Base-by-base conservation (phyloP, 73 alveolate species). In the Blepharisma japonicum region DNA sequence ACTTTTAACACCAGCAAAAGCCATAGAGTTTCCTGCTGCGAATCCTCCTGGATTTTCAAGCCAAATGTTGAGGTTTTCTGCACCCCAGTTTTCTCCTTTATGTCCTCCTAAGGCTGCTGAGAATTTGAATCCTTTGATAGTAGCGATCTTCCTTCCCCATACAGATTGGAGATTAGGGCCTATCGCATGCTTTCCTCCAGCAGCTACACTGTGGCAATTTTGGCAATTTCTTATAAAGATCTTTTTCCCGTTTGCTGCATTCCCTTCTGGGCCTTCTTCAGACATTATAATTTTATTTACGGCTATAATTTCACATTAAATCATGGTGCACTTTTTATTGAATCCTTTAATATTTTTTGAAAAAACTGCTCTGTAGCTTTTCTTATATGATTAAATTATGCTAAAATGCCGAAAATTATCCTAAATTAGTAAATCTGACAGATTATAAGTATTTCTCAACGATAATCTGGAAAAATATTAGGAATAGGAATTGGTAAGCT, bases 1-100 rank as follows among this genome's bases (percentile, higher is more conserved):
- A 20, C 3, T n/a, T 53, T 53, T 53, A 53, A 53, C 68, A n/a
- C 68, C 68, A 53, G 68, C 68, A 53, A 53, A 53, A n/a, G 68
- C 68, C 68, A 53, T 53, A 53, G 68, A 53, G 23, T 14, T 53
- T 53, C 68, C 68, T n/a, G 68, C 68, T n/a, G 32, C 23, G 23
- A 53, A 53, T 53, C 32, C 18, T 53, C 68, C 68, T 53, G 68
- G 68, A 3, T 53, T 53, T 14, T 20, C 23, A 53, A 53, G 18
- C 68, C 68, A 53, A 53, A 20, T 4, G 23, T 53, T 14, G 23
- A 53, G 68, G 18, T 53, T 53, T 53, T 53, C 68, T 0, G 68
- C 68, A 53, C 3, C 4, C 68, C 68, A 53, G 2, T 0, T 53
- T 14, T 53, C 68, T 53, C 6, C 68, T 53, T 53, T 53, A 3